Evolutionary conservation across 176 grass and related monocot species (phyloP), one percentile per base, ranked within the genome.

Genomic region (Cenchrus americanus): DNA sequence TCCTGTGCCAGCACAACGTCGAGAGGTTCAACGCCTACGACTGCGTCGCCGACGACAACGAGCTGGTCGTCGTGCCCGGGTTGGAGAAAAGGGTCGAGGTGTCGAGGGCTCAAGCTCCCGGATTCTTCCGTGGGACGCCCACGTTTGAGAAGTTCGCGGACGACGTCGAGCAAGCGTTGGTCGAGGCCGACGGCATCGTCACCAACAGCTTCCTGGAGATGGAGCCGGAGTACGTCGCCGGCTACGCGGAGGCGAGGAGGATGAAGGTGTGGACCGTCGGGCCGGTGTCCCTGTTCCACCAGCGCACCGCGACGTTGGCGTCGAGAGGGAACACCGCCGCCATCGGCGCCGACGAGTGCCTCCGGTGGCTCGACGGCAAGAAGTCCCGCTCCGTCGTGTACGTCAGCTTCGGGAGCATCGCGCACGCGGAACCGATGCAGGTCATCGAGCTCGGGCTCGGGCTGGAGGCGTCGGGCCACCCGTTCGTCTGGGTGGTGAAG

Each of bases 351-450:
- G 75, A 77, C 30, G 44, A 64, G 47, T 97, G 85, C 80, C 64
- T 89, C 48, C 42, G 75, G 30, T 97, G 92, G 89, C 89, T 97
- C 4, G 73, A 92, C 48, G 52, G 18, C 24, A 87, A 70, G 77
- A 87, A 83, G 5, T 76, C 70, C 5, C 14, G 3, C 34, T 90
- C 92, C 22, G 89, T 97, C 15, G 19, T 92, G 15, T 97, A 94
- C 78, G 89, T 94, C 41, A 89, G 87, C 80, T 97, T 97, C 49
- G 94, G 91, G 48, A 97, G 89, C 75, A 79, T 93, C 37, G 87
- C 51, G 24, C 69, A 80, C 14, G 60, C 82, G 2, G n/a, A 77
- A 1, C 43, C 64, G 0, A 70, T 83, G 69, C 91, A 94, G 72
- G 21, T 90, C 27, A 53, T 78, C 22, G 91, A 97, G 74, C 84